Base-by-base conservation (phyloP, 2,329 filamentous ascomycete genomes). In the Colletotrichum sansevieriae region DNA sequence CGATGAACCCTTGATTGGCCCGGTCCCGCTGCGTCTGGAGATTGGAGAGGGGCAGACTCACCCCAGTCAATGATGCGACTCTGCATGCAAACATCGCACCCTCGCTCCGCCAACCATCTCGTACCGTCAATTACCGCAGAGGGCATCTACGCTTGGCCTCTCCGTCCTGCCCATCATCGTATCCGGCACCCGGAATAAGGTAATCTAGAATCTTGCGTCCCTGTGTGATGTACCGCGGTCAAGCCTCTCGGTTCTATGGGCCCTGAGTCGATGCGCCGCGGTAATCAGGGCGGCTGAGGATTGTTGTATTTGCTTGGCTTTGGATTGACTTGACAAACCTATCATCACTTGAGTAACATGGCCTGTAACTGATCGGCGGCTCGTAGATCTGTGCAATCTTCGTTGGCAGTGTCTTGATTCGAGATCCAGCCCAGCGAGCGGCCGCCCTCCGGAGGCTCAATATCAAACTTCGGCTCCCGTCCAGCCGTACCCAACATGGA, bases 31-130 rank as follows among this genome's bases (percentile, higher is more conserved):
- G 22, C 39, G 9, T n/a, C 46, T 55, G 41, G 65, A 68, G 59
- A 64, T 68, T 56, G 52, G 63, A 25, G 52, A 62, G 57, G 58
- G 58, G 33, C 49, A 18, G 3, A 13, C 37, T 8, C 3, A 39
- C 5, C 52, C 65, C 64, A 39, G 37, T 39, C 51, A 39, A 20
- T 39, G 60, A 65, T 55, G 65, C 54, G 22, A 68, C 65, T 58
- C 60, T 52, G 33, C 33, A 55, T 3, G 33, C 33, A 55, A 22
- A 20, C 33, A 3, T 55, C 51, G 33, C 51, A 11, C 33, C 13
- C 51, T 37, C 20, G 22, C 47, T 33, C 18, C 35, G 35, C 12
- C 4, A 25, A 25, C 25, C 1, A 25, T 25, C 25, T 25, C 25
- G 4, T 25, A 25, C 25, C 4, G 4, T 25, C 4, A 25, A 25